Percentiles rank a stretch among this genome's conserved stretches.
phyloP scores from a whole-genome alignment of 768 basidiomycete species.

The Tulasnella sp. region DNA sequence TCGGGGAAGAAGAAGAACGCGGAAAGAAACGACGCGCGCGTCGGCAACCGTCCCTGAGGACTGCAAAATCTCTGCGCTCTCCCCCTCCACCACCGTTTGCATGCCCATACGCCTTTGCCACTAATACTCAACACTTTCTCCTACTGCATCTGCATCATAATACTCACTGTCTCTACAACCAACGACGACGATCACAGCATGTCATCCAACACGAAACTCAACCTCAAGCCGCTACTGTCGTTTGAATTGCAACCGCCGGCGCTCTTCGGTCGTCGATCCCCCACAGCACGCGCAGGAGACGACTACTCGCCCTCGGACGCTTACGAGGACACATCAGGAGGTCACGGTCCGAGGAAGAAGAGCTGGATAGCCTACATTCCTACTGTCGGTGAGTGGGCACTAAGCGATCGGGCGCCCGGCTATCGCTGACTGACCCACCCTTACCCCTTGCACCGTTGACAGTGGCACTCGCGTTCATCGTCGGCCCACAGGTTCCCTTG shows the following conservation, averaged over 20 bases:
- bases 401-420: background rate
- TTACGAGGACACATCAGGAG: background rate
- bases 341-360: background rate
- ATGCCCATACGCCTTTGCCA: background rate
- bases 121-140: background rate
- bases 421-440: background rate
- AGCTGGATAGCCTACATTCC: slow-evolving; percentile 9
- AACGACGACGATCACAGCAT: background rate
- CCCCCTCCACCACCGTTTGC: background rate
- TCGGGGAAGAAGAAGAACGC: background rate
- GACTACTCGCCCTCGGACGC: background rate
- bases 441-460: background rate
- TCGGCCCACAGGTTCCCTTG: slow-evolving; percentile 3
- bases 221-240: background rate
- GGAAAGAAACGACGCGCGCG: background rate
- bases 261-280: background rate
- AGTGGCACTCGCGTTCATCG: background rate
- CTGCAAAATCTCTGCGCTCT: background rate
- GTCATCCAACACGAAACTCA: background rate
- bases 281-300: background rate
- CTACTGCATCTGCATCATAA: background rate
- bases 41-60: background rate
- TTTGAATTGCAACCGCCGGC: slow-evolving; percentile 9
- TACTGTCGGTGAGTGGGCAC: background rate
- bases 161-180: background rate